Percentiles rank a stretch among this genome's conserved stretches.
phyloP scores from a whole-genome alignment of 2,329 filamentous ascomycete species.

The Plenodomus tracheiphilus region DNA sequence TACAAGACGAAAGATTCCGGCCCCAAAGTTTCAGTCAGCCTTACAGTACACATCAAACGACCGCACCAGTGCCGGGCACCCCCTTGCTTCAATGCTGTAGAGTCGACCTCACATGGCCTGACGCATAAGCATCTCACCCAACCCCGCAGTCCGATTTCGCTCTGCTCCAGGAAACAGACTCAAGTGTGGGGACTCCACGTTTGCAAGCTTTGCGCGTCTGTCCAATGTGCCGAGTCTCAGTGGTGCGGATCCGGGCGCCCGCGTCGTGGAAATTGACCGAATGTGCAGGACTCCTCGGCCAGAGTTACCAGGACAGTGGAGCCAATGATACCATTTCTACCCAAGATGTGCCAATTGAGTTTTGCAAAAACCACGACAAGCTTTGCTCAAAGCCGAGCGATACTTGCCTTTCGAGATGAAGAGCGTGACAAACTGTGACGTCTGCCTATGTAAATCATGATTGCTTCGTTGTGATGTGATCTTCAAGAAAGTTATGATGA shows the following conservation, averaged over 20 bases:
- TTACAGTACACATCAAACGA: neutral
- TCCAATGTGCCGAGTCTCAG: neutral
- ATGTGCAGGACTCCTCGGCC: neutral
- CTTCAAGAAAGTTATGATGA: neutral
- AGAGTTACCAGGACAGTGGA: neutral
- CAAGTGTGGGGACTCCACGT: neutral
- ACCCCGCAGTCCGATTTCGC: neutral
- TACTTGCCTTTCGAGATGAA: neutral
- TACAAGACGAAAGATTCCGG: conserved; percentile 8
- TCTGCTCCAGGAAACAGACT: neutral
- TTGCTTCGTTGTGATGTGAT: neutral
- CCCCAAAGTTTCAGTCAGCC: neutral
- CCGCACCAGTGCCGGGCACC: neutral
- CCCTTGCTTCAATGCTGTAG: neutral
- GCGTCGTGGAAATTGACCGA: neutral
- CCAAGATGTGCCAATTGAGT: neutral
- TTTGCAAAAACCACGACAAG: neutral
- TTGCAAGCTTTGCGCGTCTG: neutral
- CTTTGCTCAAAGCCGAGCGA: neutral
- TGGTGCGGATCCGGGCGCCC: neutral
- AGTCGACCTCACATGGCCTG: neutral
- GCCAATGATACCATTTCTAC: neutral
- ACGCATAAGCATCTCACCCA: neutral
- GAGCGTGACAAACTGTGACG: neutral
- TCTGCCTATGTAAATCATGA: neutral